Base-by-base conservation (phyloP, 352 stramenopile genomes). In the Nothophytophthora sp. region DNA sequence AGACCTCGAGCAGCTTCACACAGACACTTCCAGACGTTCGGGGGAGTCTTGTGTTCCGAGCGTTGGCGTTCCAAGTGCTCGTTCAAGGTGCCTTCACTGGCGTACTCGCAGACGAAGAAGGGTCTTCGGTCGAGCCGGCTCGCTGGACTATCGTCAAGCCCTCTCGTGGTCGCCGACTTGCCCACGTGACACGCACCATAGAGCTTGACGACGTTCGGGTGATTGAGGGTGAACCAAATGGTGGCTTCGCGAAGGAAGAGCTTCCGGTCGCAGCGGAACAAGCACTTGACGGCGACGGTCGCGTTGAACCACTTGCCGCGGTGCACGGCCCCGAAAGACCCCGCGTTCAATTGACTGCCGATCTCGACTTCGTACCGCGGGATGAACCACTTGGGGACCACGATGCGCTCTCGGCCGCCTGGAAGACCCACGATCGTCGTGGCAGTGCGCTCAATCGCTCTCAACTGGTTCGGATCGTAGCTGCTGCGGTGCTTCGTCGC, bases 151-250 rank as follows among this genome's bases (percentile, higher is more conserved):
- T 49, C 44, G 16, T 66, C 57, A 10, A 62, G 51, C 37, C 32
- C 56, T 1, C 57, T 44, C 16, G 38, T 27, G 7, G 34, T 49
- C 13, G n/a, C 29, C 8, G 36, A 23, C n/a, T 57, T 56, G 3
- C 69, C 69, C 9, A 70, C 50, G 29, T 78, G 61, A 4, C 64
- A 78, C 6, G 64, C 68, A 3, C 64, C 68, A 23, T 65, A 75
- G 12, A 78, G 48, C 20, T 65, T 69, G n/a, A 78, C 24, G 12
- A 78, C 50, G 51, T 79, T 61, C 25, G 68, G 68, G 36, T 79
- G 68, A 15, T 58, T 60, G 18, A 78, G 30, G 8, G 43, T 37
- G 34, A 56, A 64, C 68, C 68, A 78, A 39, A 75, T 59, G 16
- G 61, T 53, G 15, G 63, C 47, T 43, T 78, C 68, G 28, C 55